Evolutionary conservation across 257 asterid species (phyloP).

Genomic region (Haberlea rhodopensis): DNA sequence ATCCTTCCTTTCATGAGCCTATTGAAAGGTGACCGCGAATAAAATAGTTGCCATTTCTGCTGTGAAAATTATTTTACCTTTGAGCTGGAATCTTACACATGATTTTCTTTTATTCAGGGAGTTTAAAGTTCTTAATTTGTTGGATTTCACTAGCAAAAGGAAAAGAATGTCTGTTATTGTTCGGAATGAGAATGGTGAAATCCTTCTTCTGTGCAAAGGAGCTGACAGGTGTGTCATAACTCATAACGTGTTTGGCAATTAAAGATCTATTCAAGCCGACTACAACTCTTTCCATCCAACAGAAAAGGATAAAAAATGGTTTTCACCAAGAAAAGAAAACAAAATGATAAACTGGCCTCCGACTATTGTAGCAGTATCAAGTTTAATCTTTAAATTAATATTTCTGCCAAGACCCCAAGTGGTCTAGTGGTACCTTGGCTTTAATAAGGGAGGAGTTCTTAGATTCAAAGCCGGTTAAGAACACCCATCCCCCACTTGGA

Average conservation of each 20-base stretch:
- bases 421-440: too few relatives aligned
- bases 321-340: not conserved
- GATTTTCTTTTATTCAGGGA: constrained; percentile 51
- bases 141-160: constrained; percentile 95
- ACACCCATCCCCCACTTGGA: too few relatives aligned
- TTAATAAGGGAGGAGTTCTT: too few relatives aligned
- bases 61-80: constrained; percentile 9
- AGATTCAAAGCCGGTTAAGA: too few relatives aligned
- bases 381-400: too few relatives aligned
- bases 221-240: constrained; percentile 58
- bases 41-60: constrained; percentile 7
- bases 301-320: too few relatives aligned
- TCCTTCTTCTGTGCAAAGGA: constrained; percentile 70
- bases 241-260: constrained; percentile 17
- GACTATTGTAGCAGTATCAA: too few relatives aligned
- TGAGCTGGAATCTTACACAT: constrained; percentile 12
- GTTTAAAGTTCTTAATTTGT: constrained; percentile 74
- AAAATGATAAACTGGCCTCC: not conserved
- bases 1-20: constrained; percentile 66
- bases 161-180: constrained; percentile 90
- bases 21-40: constrained; percentile 55
- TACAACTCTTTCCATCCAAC: too few relatives aligned
- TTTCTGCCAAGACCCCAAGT: too few relatives aligned
- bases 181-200: constrained; percentile 67
- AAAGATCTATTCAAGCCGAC: not conserved